phyloP scores from a whole-genome alignment of 2,329 filamentous ascomycete genomes.

The Diaporthe batatas region DNA sequence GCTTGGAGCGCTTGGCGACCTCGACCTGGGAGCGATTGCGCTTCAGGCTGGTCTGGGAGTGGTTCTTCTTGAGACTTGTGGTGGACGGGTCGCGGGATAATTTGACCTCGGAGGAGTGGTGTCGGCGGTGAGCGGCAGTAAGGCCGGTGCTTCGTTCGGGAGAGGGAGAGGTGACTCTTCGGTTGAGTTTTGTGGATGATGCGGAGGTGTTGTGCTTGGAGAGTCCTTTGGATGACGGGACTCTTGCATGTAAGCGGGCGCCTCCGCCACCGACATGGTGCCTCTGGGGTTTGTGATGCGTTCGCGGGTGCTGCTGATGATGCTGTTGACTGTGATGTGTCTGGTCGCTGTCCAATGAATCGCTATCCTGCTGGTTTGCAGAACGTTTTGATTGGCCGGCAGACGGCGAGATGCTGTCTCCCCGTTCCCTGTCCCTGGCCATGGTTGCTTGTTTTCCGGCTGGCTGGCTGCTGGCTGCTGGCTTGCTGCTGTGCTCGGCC shows the following conservation, averaged over 20 bases:
- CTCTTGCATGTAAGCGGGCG: constrained; percentile 64
- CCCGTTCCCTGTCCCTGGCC: constrained; percentile 60
- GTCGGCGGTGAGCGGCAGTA: constrained; percentile 59
- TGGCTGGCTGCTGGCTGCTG: neutral
- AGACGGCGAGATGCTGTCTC: constrained; percentile 58
- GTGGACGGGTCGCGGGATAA: constrained; percentile 60
- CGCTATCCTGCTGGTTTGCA: constrained; percentile 53
- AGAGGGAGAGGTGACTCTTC: constrained; percentile 60
- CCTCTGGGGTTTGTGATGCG: constrained; percentile 55
- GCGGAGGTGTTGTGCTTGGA: constrained; percentile 58
- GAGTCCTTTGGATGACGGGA: constrained; percentile 65
- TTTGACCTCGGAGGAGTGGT: constrained; percentile 61
- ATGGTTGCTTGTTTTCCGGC: constrained; percentile 43
- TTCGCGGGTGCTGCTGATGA: constrained; percentile 49
- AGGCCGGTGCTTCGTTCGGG: constrained; percentile 51
- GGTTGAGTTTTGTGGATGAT: constrained; percentile 56
- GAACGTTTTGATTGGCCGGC: constrained; percentile 70
- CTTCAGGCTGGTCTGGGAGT: constrained; percentile 67
- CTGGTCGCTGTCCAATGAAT: constrained; percentile 53
- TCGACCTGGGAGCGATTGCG: constrained; percentile 72
- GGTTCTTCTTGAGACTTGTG: constrained; percentile 64
- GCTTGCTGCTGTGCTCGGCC: constrained; percentile 10
- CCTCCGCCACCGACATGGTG: constrained; percentile 59
- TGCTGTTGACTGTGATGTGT: constrained; percentile 51
- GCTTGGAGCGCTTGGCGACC: constrained; percentile 65